phyloP scores from a whole-genome alignment of 306 rosid species.

The Prunus campanulata region DNA sequence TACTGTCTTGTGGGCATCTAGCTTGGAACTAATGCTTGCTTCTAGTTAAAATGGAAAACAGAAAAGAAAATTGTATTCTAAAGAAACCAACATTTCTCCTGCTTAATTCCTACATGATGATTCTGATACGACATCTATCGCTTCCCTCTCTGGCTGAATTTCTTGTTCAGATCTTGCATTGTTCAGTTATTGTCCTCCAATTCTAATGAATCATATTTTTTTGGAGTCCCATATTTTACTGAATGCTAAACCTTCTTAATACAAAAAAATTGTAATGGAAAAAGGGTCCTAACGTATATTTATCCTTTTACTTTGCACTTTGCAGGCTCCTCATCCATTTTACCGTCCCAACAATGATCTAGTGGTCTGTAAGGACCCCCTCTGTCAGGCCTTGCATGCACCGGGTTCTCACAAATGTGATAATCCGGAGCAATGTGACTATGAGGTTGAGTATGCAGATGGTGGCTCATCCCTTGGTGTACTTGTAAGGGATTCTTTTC shows the following conservation, averaged over 20 bases:
- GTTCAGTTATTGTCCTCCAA: too few species aligned
- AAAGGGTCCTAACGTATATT: neutral
- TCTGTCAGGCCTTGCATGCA: slow-evolving; percentile 63
- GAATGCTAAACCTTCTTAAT: neutral
- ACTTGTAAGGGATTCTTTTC: slow-evolving; percentile 63
- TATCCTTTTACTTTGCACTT: slow-evolving; percentile 1
- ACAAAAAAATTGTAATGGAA: neutral
- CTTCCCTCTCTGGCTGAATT: neutral
- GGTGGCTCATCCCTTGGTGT: slow-evolving; percentile 82
- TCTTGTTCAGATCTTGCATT: neutral
- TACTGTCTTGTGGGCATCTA: neutral
- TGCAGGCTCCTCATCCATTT: slow-evolving; percentile 79
- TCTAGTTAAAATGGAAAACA: too few species aligned
- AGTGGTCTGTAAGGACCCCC: slow-evolving; percentile 68
- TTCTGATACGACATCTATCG: neutral
- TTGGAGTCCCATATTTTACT: neutral
- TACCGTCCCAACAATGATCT: slow-evolving; percentile 70
- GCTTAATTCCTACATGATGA: neutral
- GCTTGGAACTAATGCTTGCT: too few species aligned
- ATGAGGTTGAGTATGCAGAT: slow-evolving; percentile 79
- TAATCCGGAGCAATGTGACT: slow-evolving; percentile 74
- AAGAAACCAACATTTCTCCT: neutral
- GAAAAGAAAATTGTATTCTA: neutral
- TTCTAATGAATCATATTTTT: too few species aligned
- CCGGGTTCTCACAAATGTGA: slow-evolving; percentile 49